Percentiles rank a stretch among this genome's conserved stretches.
Evolutionary conservation across 371 early-diverging fungal genomes (phyloP).

Genomic region (Actinomucor elegans): DNA sequence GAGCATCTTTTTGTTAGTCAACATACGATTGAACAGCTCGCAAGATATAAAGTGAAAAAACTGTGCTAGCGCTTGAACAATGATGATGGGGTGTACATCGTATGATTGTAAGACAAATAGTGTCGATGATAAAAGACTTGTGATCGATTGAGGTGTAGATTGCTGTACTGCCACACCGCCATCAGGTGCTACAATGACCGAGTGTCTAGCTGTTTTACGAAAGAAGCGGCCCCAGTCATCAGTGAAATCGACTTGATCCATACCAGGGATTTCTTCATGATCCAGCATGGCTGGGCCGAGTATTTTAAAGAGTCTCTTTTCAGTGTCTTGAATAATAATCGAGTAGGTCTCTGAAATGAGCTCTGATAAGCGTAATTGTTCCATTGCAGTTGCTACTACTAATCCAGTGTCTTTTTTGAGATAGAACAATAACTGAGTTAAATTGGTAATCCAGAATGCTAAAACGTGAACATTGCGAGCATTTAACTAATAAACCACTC

Average conservation of each 20-base stretch:
- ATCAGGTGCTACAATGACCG: neutral
- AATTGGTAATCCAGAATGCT: slow-evolving; percentile 84
- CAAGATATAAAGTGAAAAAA: slow-evolving; percentile 73
- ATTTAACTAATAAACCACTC: too few relatives aligned
- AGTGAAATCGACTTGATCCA: slow-evolving; percentile 66
- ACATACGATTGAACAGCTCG: slow-evolving; percentile 82
- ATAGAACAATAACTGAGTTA: slow-evolving; percentile 72
- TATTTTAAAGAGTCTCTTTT: slow-evolving; percentile 55
- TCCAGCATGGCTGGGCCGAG: slow-evolving; percentile 71
- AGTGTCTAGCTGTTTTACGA: slow-evolving; percentile 14
- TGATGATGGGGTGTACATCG: slow-evolving; percentile 68
- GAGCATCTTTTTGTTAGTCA: slow-evolving; percentile 71
- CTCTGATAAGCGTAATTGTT: slow-evolving; percentile 68
- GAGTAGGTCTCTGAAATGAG: slow-evolving; percentile 70
- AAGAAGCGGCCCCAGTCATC: slow-evolving; percentile 59
- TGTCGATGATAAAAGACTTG: slow-evolving; percentile 59
- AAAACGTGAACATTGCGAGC: slow-evolving; percentile 46
- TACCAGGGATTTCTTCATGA: slow-evolving; percentile 66
- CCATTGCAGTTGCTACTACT: slow-evolving; percentile 54
- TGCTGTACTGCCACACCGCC: neutral
- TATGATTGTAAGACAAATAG: slow-evolving; percentile 60
- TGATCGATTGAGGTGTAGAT: slow-evolving; percentile 56
- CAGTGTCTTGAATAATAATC: slow-evolving; percentile 57
- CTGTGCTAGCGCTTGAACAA: slow-evolving; percentile 68
- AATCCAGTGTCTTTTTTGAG: slow-evolving; percentile 79